Evolutionary conservation across 2,329 filamentous ascomycete genomes (phyloP), one percentile per base, ranked within the genome.

Genomic region (Cladophialophora exuberans): DNA sequence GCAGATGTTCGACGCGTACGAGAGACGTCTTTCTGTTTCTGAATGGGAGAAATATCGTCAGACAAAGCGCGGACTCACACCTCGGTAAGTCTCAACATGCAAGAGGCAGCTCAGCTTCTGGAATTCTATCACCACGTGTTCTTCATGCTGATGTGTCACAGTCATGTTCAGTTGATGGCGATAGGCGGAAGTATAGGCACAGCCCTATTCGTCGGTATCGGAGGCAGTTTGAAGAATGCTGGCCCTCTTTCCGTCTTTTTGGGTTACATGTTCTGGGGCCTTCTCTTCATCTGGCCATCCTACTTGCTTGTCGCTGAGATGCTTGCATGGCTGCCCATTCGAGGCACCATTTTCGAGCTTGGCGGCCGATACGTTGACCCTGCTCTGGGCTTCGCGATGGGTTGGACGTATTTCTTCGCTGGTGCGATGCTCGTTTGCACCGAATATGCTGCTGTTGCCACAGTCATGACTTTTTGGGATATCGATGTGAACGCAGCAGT

Each of bases 341-440:
- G 69, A 39, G 71, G 71, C 6, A 67, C 70, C 4, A 69, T 72
- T 33, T 71, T 72, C 50, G 70, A 72, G 57, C 72, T 73, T 50
- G 65, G 69, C 11, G 64, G 66, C 13, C 64, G 71, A 15, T 75
- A 72, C 59, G 57, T 75, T 17, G 71, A 74, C 56, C 69, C 73
- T 63, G 71, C 72, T 9, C 66, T 77, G 10, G 75, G 74, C n/a
- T 76, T 73, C 63, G 72, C 74, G 1, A 70, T 71, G 20, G 74
- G 73, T 0, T 78, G 75, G 76, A 74, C 75, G 33, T 77, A 76
- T 61, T 77, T 76, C 63, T 71, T 77, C 35, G 72, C 71, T 25
- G 70, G 73, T 50, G 73, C 71, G 10, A 70, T 78, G 57, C 61
- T 77, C 2, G 73, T 78, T 4, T 76, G 75, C 22, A 76, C 75